Conservation (phyloP, 805 yeast genomes). For the Teunomyces pallodes region DNA sequence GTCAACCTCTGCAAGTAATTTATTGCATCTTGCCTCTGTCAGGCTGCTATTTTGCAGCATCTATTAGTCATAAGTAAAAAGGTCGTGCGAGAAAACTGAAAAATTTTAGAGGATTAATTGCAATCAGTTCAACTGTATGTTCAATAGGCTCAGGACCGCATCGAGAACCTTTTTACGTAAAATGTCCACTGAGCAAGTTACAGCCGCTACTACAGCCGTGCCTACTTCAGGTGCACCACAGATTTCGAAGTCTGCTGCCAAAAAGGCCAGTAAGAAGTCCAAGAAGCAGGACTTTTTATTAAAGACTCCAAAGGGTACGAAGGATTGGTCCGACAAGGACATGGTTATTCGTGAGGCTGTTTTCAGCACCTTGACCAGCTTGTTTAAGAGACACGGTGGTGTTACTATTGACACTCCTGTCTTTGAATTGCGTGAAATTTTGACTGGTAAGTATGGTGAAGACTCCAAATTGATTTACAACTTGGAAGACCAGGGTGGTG, state of each 20-base stretch:
- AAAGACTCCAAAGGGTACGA: slow-evolving; percentile 95
- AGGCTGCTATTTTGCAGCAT: slow-evolving; percentile 1
- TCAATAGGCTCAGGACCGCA: slow-evolving; percentile 12
- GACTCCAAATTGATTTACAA: slow-evolving; percentile 95
- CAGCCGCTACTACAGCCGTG: slow-evolving; percentile 8
- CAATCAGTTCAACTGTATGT: slow-evolving; percentile 8
- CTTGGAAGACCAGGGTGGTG: slow-evolving; percentile 98
- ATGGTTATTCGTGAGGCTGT: slow-evolving; percentile 92
- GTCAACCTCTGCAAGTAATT: no score
- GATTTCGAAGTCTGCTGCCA: slow-evolving; percentile 11
- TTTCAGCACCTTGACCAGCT: slow-evolving; percentile 63
- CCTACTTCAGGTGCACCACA: slow-evolving; percentile 13
- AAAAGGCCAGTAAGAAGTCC: slow-evolving; percentile 26
- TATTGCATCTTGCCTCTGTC: neutral
- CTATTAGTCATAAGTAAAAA: neutral
- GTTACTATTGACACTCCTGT: slow-evolving; percentile 98
- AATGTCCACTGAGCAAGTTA: slow-evolving; percentile 22
- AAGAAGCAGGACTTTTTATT: slow-evolving; percentile 61
- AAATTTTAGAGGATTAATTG: neutral
- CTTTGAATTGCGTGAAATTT: slow-evolving; percentile 90
- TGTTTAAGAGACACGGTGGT: slow-evolving; percentile 96
- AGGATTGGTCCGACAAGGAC: slow-evolving; percentile 98
- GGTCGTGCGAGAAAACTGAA: slow-evolving; percentile 3
- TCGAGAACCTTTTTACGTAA: slow-evolving; percentile 9
- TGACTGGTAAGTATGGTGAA: slow-evolving; percentile 97